These are phyloP conservation scores for Trametes villosa DNA, from an alignment of 768 basidiomycete species.

Conservation along the genomic window DNA sequence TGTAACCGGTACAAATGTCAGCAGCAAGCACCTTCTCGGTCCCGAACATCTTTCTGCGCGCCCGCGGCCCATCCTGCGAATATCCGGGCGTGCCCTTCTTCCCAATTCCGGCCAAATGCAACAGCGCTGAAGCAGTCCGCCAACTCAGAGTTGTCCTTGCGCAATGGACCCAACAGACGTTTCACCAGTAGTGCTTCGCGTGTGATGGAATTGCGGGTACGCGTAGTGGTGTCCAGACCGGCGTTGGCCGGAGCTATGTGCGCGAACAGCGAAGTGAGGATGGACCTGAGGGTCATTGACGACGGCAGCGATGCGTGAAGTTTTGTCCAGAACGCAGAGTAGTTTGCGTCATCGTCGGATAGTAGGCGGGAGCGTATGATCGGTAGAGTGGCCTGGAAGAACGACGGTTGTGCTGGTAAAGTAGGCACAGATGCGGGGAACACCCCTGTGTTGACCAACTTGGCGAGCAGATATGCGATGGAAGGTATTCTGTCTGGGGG, in stretches of 20 bases:
- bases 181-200: conserved; percentile 58
- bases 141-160: conserved; percentile 48
- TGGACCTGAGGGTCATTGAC: conserved; percentile 53
- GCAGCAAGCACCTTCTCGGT: conserved; percentile 32
- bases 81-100: conserved; percentile 58
- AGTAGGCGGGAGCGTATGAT: conserved; percentile 49
- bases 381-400: conserved; percentile 59
- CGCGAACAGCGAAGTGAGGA: conserved; percentile 63
- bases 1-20: not conserved
- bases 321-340: conserved; percentile 54
- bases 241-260: conserved; percentile 43
- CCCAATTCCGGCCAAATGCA: conserved; percentile 62
- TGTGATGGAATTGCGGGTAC: conserved; percentile 49
- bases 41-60: conserved; percentile 39
- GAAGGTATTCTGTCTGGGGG: conserved; percentile 44
- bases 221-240: conserved; percentile 36
- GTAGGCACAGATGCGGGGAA: conserved; percentile 58
- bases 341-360: conserved; percentile 36
- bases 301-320: conserved; percentile 54
- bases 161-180: conserved; percentile 55
- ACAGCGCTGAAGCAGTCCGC: conserved; percentile 56
- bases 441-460: conserved; percentile 68
- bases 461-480: conserved; percentile 59
- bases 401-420: conserved; percentile 68
- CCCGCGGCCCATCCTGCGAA: conserved; percentile 74